A percentile compares a stretch with the other conserved stretches of the same genome.
Evolutionary conservation across 257 asterid genomes (phyloP).

Genomic region (Solanum tacnaense): DNA sequence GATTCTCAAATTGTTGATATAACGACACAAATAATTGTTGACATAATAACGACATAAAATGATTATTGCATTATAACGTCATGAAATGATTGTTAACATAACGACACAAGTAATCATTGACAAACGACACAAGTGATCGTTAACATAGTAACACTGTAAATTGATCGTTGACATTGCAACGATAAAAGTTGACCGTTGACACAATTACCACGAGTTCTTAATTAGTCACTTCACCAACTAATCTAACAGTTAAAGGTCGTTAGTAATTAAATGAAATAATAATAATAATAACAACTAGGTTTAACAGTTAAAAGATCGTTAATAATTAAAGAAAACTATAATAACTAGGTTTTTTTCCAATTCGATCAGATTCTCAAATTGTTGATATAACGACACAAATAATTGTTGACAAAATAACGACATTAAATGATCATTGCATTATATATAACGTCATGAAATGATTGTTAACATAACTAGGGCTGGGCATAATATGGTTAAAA

Average conservation of each 20-base stretch:
- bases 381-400: not conserved
- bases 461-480: not conserved
- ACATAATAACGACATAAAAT: not conserved
- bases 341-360: not conserved
- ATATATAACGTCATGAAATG: not conserved
- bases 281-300: not conserved
- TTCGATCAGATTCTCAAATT: not conserved
- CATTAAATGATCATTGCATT: not conserved
- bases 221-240: not conserved
- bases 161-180: not conserved
- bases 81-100: no score
- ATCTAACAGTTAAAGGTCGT: not conserved
- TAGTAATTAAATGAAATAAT: not conserved
- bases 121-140: not conserved
- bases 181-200: not conserved
- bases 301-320: not conserved
- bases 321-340: not conserved
- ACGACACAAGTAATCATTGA: not conserved
- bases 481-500: no score
- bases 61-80: no score
- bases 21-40: not conserved
- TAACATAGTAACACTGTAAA: no score
- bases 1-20: not conserved
- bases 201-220: not conserved
- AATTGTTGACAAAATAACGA: no score